Evolutionary conservation across 495 filamentous ascomycete genomes (phyloP).

Genomic region (Lindgomyces ingoldianus): DNA sequence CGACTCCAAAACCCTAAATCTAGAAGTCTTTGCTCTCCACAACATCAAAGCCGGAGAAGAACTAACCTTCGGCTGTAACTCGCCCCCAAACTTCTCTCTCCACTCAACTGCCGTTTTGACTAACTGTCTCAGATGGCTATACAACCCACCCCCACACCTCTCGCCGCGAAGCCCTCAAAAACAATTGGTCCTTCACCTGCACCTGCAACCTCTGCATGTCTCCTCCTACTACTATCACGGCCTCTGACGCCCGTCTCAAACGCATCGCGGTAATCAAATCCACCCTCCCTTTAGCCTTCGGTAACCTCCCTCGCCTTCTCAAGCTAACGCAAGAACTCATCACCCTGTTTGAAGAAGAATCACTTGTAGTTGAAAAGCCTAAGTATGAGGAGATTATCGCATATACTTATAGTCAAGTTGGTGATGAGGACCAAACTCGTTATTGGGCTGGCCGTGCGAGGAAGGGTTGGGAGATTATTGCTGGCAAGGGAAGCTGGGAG

Average conservation of each 20-base stretch:
- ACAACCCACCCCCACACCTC: background rate
- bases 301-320: constrained; percentile 10
- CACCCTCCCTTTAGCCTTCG: constrained; percentile 2
- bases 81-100: background rate
- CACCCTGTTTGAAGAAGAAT: constrained; percentile 17
- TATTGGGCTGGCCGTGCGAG: constrained; percentile 20
- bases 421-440: constrained; percentile 14
- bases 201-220: constrained; percentile 29
- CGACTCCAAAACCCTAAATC: constrained; percentile 12
- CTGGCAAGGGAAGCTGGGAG: constrained; percentile 32
- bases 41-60: constrained; percentile 23
- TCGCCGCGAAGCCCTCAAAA: constrained; percentile 9
- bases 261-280: constrained; percentile 14
- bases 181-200: constrained; percentile 29
- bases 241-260: constrained; percentile 23
- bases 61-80: constrained; percentile 24
- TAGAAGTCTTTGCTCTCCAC: constrained; percentile 25
- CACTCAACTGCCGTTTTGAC: background rate
- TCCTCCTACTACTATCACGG: background rate
- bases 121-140: constrained; percentile 19
- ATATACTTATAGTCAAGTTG: constrained; percentile 24
- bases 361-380: constrained; percentile 12
- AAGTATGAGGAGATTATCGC: constrained; percentile 30
- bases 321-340: constrained; percentile 11
- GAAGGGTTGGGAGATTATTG: constrained; percentile 27